Evolutionary conservation across 306 rosid genomes (phyloP).

Genomic region (Sindora glabra): DNA sequence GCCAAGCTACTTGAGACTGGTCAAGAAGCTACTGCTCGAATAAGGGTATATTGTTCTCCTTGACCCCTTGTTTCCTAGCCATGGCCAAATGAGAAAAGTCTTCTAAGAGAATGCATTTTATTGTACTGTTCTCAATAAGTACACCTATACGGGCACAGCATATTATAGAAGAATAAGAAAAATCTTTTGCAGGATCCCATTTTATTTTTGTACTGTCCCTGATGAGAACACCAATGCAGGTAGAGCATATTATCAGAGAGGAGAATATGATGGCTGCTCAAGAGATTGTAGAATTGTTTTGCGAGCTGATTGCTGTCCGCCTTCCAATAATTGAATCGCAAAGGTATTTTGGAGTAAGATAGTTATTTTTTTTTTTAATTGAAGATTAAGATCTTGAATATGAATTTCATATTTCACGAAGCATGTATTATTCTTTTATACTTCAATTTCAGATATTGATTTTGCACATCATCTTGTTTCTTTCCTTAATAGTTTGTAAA

Average conservation of each 20-base stretch:
- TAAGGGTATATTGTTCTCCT: slow-evolving; percentile 42
- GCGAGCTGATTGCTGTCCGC: slow-evolving; percentile 49
- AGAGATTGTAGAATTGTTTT: slow-evolving; percentile 46
- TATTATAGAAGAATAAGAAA: too few species aligned
- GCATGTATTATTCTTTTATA: too few species aligned
- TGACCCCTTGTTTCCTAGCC: too few species aligned
- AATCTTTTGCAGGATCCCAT: background rate
- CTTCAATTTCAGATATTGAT: too few species aligned
- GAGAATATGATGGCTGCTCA: slow-evolving; percentile 76
- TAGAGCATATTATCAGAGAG: slow-evolving; percentile 60
- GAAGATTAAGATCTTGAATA: too few species aligned
- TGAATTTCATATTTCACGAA: too few species aligned
- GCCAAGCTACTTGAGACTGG: slow-evolving; percentile 98
- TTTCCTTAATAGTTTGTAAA: too few species aligned
- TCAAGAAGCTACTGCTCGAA: slow-evolving; percentile 97
- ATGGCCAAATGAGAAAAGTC: background rate
- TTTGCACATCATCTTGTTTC: too few species aligned
- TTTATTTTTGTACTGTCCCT: background rate
- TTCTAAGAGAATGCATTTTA: background rate
- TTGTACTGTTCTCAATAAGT: background rate
- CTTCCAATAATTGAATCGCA: slow-evolving; percentile 56
- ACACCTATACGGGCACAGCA: too few species aligned
- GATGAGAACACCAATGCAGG: slow-evolving; percentile 27
- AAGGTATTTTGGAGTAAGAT: slow-evolving; percentile 20
- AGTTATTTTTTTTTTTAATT: background rate